These are phyloP conservation scores for Syzygium jambos DNA, from an alignment of 345 rosid genomes.

Conservation along the genomic window DNA sequence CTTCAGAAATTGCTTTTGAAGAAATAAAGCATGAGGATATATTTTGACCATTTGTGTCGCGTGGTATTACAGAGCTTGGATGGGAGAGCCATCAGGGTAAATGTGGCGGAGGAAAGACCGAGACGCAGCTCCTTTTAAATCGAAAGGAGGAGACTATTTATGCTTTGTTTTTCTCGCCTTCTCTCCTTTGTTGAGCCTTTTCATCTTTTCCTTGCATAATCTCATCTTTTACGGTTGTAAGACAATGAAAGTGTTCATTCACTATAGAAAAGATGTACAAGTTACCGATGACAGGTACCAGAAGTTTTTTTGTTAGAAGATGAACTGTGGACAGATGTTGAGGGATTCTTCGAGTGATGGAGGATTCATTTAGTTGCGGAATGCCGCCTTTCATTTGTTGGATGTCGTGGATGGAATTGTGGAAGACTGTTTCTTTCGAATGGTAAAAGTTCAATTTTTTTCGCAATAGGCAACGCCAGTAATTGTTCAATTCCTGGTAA, in stretches of 20 bases:
- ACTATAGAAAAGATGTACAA: not conserved
- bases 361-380: not conserved
- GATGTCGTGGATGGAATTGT: not conserved
- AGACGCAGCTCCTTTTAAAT: slow-evolving; percentile 47
- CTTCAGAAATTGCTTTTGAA: not conserved
- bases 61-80: slow-evolving; percentile 34
- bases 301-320: not conserved
- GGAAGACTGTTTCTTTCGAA: not conserved
- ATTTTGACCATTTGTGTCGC: not conserved
- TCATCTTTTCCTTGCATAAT: not conserved
- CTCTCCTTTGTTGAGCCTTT: not conserved
- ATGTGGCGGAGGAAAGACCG: slow-evolving; percentile 31
- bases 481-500: not conserved
- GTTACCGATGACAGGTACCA: not conserved
- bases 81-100: slow-evolving; percentile 38
- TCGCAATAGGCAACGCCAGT: not conserved
- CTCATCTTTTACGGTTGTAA: not conserved
- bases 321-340: not conserved
- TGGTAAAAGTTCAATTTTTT: not conserved
- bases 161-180: not conserved
- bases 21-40: not conserved
- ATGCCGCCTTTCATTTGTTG: not conserved
- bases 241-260: not conserved
- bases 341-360: not conserved
- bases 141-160: not conserved